Percentiles rank a stretch among this genome's conserved stretches.
phyloP scores from a whole-genome alignment of 164 flowering plant genomes.

The Piper longum region DNA sequence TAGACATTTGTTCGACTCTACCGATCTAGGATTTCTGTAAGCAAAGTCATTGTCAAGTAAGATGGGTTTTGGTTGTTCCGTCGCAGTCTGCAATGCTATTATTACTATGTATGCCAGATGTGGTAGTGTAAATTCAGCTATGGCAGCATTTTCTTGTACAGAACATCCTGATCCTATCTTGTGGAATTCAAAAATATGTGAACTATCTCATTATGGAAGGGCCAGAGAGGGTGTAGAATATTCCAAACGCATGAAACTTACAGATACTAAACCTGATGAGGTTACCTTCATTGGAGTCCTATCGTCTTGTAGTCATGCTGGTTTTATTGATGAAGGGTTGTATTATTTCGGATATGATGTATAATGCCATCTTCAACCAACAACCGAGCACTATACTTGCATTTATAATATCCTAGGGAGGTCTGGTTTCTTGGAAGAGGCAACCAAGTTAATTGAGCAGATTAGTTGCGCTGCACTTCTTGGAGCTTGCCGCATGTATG shows the following conservation, averaged over 20 bases:
- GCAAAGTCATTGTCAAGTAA: conserved; percentile 40
- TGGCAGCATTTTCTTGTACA: conserved; percentile 28
- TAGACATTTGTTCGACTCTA: conserved; percentile 40
- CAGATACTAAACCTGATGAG: conserved; percentile 29
- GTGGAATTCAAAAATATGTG: conserved; percentile 68
- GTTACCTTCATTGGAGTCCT: conserved; percentile 52
- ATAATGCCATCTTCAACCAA: conserved; percentile 31
- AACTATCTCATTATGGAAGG: conserved; percentile 46
- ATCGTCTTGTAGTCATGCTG: conserved; percentile 53
- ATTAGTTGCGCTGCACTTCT: conserved; percentile 64
- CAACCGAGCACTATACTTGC: conserved; percentile 50
- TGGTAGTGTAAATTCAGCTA: conserved; percentile 41
- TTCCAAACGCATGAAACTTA: conserved; percentile 35
- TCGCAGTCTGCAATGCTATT: conserved; percentile 46
- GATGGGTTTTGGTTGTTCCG: conserved; percentile 19
- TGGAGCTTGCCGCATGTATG: conserved; percentile 54
- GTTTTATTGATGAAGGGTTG: conserved; percentile 38
- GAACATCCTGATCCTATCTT: conserved; percentile 33
- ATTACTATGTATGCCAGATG: conserved; percentile 54
- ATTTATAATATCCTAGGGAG: conserved; percentile 51
- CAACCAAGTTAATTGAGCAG: conserved; percentile 24
- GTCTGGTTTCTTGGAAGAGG: conserved; percentile 43
- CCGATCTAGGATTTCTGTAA: conserved; percentile 38
- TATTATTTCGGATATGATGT: conserved; percentile 40
- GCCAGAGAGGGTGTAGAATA: conserved; percentile 34